Conservation (phyloP, 305 asterid genomes). For the Fraxinus floribunda region DNA sequence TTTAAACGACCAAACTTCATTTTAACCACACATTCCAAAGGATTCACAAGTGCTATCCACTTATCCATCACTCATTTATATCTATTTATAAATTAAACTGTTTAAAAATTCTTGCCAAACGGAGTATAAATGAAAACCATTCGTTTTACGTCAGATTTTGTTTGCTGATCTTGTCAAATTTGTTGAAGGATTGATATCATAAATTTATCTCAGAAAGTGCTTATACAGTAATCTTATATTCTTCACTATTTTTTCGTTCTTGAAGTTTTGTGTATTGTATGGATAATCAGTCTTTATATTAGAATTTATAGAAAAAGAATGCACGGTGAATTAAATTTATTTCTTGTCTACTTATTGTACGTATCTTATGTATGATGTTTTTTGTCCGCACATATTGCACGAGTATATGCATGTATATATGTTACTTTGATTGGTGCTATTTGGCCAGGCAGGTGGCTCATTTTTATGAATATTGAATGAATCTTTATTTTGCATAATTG, state of each 20-base stretch:
- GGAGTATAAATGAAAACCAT: background rate
- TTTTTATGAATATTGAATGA: background rate
- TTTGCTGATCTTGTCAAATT: background rate
- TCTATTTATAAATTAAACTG: background rate
- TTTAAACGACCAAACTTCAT: background rate
- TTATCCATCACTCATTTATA: background rate
- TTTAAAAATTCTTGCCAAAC: background rate
- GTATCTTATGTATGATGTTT: background rate
- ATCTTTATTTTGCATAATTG: background rate
- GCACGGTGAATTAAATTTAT: background rate
- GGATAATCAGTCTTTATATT: background rate
- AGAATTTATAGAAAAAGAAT: background rate
- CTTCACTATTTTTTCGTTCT: background rate
- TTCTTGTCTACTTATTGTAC: background rate
- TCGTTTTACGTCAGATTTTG: background rate
- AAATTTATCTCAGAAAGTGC: background rate
- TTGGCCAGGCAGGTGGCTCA: background rate
- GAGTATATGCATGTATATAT: background rate
- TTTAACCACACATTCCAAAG: background rate
- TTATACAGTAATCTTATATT: background rate
- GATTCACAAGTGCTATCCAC: background rate
- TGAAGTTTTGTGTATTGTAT: background rate
- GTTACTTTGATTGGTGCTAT: background rate
- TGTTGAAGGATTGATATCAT: background rate
- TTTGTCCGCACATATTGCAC: background rate